Base-by-base conservation (phyloP, 1,139 yeast species). In the Blastobotrys aristatus region DNA sequence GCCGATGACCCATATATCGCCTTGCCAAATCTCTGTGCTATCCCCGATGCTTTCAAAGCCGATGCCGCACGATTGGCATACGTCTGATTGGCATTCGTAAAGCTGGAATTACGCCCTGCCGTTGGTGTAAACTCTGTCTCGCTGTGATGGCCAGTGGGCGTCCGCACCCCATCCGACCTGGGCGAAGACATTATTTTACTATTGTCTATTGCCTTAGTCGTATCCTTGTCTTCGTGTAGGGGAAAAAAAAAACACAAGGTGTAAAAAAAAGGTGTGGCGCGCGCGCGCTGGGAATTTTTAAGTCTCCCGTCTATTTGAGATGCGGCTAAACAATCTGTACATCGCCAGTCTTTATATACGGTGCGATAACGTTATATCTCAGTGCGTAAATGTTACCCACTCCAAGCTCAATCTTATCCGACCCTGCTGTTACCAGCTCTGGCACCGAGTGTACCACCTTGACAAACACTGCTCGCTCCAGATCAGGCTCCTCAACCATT, bases 401-500 rank as follows among this genome's bases (percentile, higher is more conserved):
- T 6, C 70, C 74, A 52, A 89, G 70, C 43, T 81, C 85, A 11
- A 89, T 71, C 49, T 75, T 80, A 54, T 86, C 95, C 20, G 67
- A 72, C 3, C 68, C 69, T 1, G 62, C 54, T 4, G 57, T 51
- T 3, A 67, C 58, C 6, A 61, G 58, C 11, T 53, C 57, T 8
- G 67, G 76, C 11, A 65, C 60, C 6, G 70, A 71, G 11, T 71
- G 61, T 1, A 68, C 53, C 2, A 85, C 89, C 47, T 76, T 75
- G 8, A 89, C 71, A 59, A 88, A 87, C 2, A 92, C 96, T 3
- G 92, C 85, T 52, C 73, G 77, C 52, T 83, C 75, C 57, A 84
- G 58, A 50, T 87, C 87, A 0, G 97, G 97, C 54, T 74, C 75
- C 16, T 79, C 83, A 1, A 89, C 72, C 97, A 90, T 89, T 6